Evolutionary conservation across 2,329 filamentous ascomycete genomes (phyloP).

Genomic region (Raffaelea albimanens): DNA sequence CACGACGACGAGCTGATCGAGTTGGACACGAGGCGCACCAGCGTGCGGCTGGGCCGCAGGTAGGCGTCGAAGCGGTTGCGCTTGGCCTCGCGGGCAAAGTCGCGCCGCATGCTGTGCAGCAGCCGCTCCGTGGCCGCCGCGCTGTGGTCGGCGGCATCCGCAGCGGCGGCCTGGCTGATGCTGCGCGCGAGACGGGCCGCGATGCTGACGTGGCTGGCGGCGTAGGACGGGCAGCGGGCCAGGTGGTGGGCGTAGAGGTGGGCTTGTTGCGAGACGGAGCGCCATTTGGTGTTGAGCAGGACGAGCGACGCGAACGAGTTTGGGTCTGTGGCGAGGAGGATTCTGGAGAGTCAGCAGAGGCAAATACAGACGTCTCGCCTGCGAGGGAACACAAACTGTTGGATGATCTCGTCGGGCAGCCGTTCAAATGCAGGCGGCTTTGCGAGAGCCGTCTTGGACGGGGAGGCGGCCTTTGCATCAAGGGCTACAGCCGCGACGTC

Average conservation of each 20-base stretch:
- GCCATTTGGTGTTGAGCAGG: constrained; percentile 57
- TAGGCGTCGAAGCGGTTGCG: constrained; percentile 71
- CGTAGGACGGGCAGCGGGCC: constrained; percentile 49
- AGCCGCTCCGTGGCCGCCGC: constrained; percentile 18
- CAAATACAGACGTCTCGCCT: no score
- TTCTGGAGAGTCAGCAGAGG: constrained; percentile 31
- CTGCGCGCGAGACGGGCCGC: neutral
- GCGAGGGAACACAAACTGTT: no score
- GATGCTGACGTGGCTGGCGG: constrained; percentile 32
- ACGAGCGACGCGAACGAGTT: constrained; percentile 58
- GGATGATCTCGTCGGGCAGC: constrained; percentile 60
- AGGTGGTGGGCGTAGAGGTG: constrained; percentile 56
- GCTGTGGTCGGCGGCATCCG: constrained; percentile 28
- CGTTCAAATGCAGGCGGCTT: constrained; percentile 34
- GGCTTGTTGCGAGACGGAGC: constrained; percentile 51
- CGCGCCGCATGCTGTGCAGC: constrained; percentile 50
- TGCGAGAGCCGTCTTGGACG: no score
- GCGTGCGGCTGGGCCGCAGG: constrained; percentile 57
- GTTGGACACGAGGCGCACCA: constrained; percentile 73
- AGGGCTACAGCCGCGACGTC: no score
- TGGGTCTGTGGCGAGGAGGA: constrained; percentile 49
- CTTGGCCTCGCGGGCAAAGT: constrained; percentile 63
- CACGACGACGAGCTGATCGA: constrained; percentile 77
- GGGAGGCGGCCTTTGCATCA: no score
- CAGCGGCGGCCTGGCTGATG: constrained; percentile 17